Conservation (phyloP, 768 basidiomycete genomes). For the Tricholoma bakamatsutake region DNA sequence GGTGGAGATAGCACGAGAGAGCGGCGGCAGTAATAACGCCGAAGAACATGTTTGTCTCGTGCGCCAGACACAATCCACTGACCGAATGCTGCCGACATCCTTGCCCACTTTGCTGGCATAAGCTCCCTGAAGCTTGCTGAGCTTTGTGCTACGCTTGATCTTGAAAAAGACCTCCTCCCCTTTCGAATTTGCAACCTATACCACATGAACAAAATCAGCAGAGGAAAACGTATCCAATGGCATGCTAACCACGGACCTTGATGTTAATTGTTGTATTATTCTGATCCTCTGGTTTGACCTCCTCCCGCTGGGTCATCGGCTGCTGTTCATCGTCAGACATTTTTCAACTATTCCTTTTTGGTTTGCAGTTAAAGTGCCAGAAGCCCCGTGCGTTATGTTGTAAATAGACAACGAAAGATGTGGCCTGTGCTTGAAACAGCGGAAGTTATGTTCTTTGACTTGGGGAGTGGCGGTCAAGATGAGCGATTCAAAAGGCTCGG, state of each 20-base stretch:
- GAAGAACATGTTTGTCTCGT: not conserved
- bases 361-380: not conserved
- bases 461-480: not conserved
- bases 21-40: conserved; percentile 3
- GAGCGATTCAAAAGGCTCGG: not conserved
- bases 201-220: not conserved
- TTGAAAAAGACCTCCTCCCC: conserved; percentile 96
- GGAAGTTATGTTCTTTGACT: not conserved
- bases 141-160: conserved; percentile 89
- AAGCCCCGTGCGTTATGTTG: not conserved
- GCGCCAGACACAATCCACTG: conserved; percentile 22
- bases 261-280: conserved; percentile 65
- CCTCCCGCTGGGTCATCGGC: conserved; percentile 26
- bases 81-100: conserved; percentile 86
- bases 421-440: not conserved
- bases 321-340: conserved; percentile 56
- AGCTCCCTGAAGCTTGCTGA: conserved; percentile 88
- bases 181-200: conserved; percentile 26
- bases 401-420: not conserved
- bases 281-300: conserved; percentile 51
- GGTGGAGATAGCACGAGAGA: not conserved
- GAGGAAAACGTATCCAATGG: not conserved
- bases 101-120: conserved; percentile 93
- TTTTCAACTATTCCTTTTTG: not conserved
- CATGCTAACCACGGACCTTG: conserved; percentile 42